These are phyloP conservation scores for Phyllosticta paracitricarpa DNA, from an alignment of 2,329 filamentous ascomycete species.

Conservation along the genomic window DNA sequence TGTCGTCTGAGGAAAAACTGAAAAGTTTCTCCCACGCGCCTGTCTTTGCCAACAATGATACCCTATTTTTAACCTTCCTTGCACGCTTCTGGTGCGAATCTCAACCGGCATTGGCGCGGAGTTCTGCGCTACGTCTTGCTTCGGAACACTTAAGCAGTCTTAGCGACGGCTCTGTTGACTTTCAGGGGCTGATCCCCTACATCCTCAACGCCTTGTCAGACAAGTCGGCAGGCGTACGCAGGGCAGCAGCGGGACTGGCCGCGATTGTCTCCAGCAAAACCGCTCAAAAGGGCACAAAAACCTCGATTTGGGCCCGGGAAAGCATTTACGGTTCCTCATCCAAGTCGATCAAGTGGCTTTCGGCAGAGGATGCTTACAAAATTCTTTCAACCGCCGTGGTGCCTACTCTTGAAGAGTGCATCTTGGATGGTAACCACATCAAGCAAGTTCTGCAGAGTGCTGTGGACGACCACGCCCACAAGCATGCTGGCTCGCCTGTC, in stretches of 20 bases:
- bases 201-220: constrained; percentile 65
- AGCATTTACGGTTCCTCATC: constrained; percentile 52
- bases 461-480: constrained; percentile 43
- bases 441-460: constrained; percentile 50
- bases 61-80: constrained; percentile 64
- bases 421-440: constrained; percentile 67
- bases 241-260: constrained; percentile 60
- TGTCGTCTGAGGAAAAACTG: constrained; percentile 15
- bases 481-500: constrained; percentile 15
- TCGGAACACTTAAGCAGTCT: constrained; percentile 16
- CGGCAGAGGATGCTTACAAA: constrained; percentile 46
- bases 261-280: constrained; percentile 13
- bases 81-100: constrained; percentile 63
- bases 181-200: constrained; percentile 79
- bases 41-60: constrained; percentile 45
- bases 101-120: constrained; percentile 58
- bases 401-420: constrained; percentile 72
- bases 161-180: constrained; percentile 44
- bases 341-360: constrained; percentile 46
- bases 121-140: constrained; percentile 56
- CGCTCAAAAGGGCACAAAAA: constrained; percentile 21
- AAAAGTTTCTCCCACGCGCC: constrained; percentile 43
- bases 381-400: constrained; percentile 59
- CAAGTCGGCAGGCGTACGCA: constrained; percentile 63
- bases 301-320: constrained; percentile 26